phyloP scores from a whole-genome alignment of 192 early-diverging fungal genomes.

The Coemansia sp. region DNA sequence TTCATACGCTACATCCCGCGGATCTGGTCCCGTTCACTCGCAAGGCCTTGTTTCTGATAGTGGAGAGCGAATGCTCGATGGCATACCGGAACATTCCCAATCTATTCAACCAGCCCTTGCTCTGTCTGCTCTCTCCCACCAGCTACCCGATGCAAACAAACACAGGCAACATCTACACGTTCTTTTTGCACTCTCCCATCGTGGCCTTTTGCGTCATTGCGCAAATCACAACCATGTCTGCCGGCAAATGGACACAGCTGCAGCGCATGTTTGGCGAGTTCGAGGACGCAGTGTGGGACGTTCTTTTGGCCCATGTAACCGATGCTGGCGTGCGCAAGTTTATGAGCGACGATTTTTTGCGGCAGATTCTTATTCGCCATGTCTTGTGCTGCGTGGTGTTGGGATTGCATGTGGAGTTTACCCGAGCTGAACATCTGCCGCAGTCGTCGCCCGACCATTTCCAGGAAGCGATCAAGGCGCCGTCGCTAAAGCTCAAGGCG shows the following conservation, averaged over 20 bases:
- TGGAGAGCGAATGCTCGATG: conserved; percentile 86
- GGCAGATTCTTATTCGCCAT: conserved; percentile 84
- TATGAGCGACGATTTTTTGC: conserved; percentile 87
- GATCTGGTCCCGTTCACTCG: conserved; percentile 94
- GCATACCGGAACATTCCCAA: conserved; percentile 86
- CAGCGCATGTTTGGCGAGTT: conserved; percentile 24
- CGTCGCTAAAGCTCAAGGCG: conserved; percentile 18
- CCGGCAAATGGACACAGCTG: conserved; percentile 23
- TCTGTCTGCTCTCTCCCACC: conserved; percentile 85
- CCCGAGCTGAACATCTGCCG: conserved; percentile 23
- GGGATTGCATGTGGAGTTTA: conserved; percentile 58
- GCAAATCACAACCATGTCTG: conserved; percentile 22
- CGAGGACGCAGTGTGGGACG: conserved; percentile 25
- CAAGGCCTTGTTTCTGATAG: conserved; percentile 90
- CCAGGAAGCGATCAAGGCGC: conserved; percentile 5
- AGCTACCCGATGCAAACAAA: conserved; percentile 69
- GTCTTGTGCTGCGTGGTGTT: conserved; percentile 72
- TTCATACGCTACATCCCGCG: conserved; percentile 81
- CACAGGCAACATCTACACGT: conserved; percentile 88
- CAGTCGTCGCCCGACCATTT: conserved; percentile 36
- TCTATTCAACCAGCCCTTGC: conserved; percentile 83
- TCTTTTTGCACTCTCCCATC: conserved; percentile 89
- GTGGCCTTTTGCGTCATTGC: conserved; percentile 78
- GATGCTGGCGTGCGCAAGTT: conserved; percentile 59
- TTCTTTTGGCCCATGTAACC: conserved; percentile 9